A percentile compares a stretch with the other conserved stretches of the same genome.
Evolutionary conservation across 345 rosid genomes (phyloP).

Genomic region (Gossypium mustelinum): DNA sequence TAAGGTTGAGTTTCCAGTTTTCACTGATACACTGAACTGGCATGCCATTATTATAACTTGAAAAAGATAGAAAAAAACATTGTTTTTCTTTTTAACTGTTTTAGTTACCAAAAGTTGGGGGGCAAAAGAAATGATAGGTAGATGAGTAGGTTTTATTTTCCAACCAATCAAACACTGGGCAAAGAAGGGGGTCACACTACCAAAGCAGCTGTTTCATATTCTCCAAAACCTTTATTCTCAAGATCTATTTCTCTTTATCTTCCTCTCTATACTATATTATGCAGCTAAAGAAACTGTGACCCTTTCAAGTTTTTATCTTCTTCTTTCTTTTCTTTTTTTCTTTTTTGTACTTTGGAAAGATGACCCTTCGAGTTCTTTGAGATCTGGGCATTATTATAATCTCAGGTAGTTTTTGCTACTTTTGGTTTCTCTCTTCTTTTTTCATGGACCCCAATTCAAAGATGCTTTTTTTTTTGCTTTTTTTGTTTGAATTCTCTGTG

Average conservation of each 20-base stretch:
- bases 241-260: background rate
- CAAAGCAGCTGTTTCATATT: slow-evolving; percentile 12
- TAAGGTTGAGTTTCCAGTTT: background rate
- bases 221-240: background rate
- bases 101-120: background rate
- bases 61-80: background rate
- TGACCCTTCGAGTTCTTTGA: slow-evolving; percentile 5
- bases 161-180: background rate
- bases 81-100: background rate
- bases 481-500: background rate
- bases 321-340: background rate
- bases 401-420: background rate
- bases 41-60: background rate
- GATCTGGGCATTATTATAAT: slow-evolving; percentile 6
- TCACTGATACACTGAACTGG: background rate
- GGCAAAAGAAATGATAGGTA: too few species aligned
- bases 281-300: background rate
- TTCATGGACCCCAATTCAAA: background rate
- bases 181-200: background rate
- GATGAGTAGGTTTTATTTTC: background rate
- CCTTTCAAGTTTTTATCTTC: background rate
- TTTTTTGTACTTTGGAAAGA: background rate
- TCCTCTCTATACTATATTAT: background rate
- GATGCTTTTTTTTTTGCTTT: background rate
- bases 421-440: background rate